Conservation (phyloP, 202 grass and related monocot species). For the Hordeum pubiflorum region DNA sequence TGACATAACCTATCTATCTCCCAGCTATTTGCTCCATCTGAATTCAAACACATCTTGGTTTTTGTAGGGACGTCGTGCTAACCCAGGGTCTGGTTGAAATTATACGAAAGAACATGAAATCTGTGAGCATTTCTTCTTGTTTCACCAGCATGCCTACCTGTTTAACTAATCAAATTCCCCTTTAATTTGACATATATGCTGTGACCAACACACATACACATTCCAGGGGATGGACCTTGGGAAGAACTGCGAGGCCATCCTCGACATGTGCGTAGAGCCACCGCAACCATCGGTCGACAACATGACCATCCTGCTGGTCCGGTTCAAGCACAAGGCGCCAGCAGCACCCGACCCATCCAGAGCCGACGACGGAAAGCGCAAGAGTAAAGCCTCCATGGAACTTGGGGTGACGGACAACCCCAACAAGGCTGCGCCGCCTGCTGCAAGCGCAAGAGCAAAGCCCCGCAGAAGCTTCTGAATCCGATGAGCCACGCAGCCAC, state of each 20-base stretch:
- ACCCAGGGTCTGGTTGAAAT: conserved; percentile 26
- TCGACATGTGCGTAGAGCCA: background rate
- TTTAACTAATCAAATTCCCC: background rate
- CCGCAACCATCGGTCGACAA: conserved; percentile 15
- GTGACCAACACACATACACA: background rate
- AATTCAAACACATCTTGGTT: background rate
- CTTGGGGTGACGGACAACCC: background rate
- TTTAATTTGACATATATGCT: conserved; percentile 9
- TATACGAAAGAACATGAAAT: background rate
- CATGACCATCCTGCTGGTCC: conserved; percentile 41
- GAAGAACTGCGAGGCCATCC: conserved; percentile 18
- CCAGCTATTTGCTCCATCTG: background rate
- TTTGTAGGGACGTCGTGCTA: conserved; percentile 34
- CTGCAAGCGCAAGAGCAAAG: background rate
- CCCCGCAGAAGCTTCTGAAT: conserved; percentile 14
- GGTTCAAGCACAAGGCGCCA: background rate
- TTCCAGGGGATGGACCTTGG: background rate
- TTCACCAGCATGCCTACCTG: background rate
- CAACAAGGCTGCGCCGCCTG: background rate
- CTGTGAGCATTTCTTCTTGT: conserved; percentile 21
- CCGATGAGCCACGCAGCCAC: background rate
- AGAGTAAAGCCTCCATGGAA: background rate
- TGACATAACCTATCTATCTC: background rate
- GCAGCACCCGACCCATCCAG: background rate
- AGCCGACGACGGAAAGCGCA: background rate